Evolutionary conservation across 1,284 basidiomycete genomes (phyloP), one percentile per base, ranked within the genome.

Genomic region (Heterobasidion occidentale): DNA sequence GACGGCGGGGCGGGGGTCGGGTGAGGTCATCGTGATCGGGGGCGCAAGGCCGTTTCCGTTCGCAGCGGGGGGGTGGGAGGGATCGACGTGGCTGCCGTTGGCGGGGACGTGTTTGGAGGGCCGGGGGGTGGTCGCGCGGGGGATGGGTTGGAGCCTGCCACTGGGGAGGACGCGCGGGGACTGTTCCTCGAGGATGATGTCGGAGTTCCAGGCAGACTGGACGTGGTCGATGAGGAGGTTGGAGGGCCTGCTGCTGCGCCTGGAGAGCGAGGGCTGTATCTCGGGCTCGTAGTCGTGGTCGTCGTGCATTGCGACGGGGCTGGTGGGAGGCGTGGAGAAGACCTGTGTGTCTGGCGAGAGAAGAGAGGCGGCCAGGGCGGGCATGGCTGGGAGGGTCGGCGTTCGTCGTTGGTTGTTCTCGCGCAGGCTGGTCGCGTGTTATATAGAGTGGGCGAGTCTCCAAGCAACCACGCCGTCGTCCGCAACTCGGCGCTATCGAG

Each of bases 281-380:
- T 68, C 27, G 3, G 27, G 27, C 27, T 27, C 63, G 53, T 60
- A 47, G 62, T 69, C 66, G 55, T 63, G 58, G 55, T 58, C 47
- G 62, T 61, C 60, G n/a, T n/a, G n/a, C 58, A 61, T 50, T 7
- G 53, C 7, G 38, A 67, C 64, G 60, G 84, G 74, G 3, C 82
- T 81, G 9, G 79, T 77, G 12, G 84, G 83, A 46, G 84, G 85
- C 12, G 85, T 86, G 47, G 78, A 78, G 67, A 83, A 86, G 46
- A 74, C 73, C 59, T 88, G 83, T 52, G 65, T 65, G 58, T 80
- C 75, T 15, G 46, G 79, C 15, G 77, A 36, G 77, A 76, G 50
- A 68, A 60, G 42, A 64, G 48, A 11, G 44, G 46, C 33, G 15
- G 27, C 27, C 27, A 52, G 45, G 36, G 50, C 46, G 7, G 51